phyloP scores from a whole-genome alignment of 805 yeast species.

The Hanseniaspora thailandica region DNA sequence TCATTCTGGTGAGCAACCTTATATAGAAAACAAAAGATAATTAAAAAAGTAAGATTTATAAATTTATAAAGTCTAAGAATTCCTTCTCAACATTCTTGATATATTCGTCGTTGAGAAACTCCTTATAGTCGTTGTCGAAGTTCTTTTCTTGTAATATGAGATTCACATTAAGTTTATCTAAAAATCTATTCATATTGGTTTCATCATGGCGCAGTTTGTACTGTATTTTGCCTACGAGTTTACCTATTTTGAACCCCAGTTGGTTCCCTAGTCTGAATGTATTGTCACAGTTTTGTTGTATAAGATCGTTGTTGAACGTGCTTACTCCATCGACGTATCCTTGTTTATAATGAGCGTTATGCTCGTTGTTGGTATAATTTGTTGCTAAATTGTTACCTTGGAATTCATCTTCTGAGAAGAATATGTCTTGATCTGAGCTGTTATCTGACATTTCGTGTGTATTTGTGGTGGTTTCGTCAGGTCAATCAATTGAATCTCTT shows the following conservation, averaged over 20 bases:
- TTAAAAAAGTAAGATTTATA: background rate
- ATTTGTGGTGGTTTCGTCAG: background rate
- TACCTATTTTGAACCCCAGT: constrained; percentile 57
- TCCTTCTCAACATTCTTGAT: constrained; percentile 37
- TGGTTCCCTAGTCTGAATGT: constrained; percentile 68
- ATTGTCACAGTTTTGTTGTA: constrained; percentile 71
- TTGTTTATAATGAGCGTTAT: constrained; percentile 57
- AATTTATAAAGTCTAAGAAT: constrained; percentile 17
- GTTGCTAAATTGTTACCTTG: background rate
- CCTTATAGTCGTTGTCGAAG: constrained; percentile 41
- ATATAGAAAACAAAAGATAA: background rate
- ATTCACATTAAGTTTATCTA: constrained; percentile 45
- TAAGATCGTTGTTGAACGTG: constrained; percentile 49
- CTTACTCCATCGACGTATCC: constrained; percentile 79
- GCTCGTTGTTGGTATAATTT: constrained; percentile 30
- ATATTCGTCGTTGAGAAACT: constrained; percentile 24
- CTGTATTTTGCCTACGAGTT: constrained; percentile 45
- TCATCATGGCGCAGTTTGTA: constrained; percentile 17
- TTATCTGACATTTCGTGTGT: background rate
- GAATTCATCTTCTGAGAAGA: constrained; percentile 21
- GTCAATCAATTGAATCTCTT: too few relatives aligned
- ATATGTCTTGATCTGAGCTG: constrained; percentile 19
- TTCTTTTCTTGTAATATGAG: constrained; percentile 43
- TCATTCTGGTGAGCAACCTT: constrained; percentile 66
- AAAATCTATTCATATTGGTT: constrained; percentile 23